These are phyloP conservation scores for Pestalotiopsis sp. DNA, from an alignment of 2,329 filamentous ascomycete genomes.

Conservation along the genomic window DNA sequence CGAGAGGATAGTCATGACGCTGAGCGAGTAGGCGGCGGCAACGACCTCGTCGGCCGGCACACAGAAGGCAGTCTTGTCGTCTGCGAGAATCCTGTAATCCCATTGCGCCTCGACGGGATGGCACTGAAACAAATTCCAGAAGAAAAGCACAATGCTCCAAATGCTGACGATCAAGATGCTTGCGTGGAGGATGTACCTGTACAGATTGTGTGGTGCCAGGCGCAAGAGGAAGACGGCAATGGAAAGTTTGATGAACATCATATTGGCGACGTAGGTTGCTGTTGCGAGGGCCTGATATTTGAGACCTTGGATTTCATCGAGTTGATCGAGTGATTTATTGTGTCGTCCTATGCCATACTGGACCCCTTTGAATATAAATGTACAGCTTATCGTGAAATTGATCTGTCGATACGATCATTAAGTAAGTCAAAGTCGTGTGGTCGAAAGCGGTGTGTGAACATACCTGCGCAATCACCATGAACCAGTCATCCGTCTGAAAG, in stretches of 20 bases:
- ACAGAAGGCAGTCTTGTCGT: conserved; percentile 39
- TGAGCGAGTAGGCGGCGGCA: conserved; percentile 53
- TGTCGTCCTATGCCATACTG: conserved; percentile 48
- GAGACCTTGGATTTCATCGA: conserved; percentile 45
- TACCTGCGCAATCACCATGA: conserved; percentile 54
- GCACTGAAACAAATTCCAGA: conserved; percentile 53
- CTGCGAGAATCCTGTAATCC: conserved; percentile 49
- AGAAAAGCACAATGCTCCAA: conserved; percentile 51
- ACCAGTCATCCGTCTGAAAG: conserved; percentile 55
- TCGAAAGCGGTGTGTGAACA: conserved; percentile 16
- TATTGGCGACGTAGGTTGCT: conserved; percentile 52
- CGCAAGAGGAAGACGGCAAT: conserved; percentile 56
- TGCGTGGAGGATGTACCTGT: conserved; percentile 49
- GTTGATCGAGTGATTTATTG: conserved; percentile 44
- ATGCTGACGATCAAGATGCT: conserved; percentile 49
- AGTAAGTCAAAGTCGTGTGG: conserved; percentile 11
- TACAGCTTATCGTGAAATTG: conserved; percentile 50
- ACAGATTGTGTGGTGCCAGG: conserved; percentile 47
- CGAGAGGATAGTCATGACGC: conserved; percentile 54
- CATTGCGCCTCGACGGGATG: conserved; percentile 53
- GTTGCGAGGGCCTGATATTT: conserved; percentile 58
- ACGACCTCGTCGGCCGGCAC: conserved; percentile 47
- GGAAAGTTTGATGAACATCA: conserved; percentile 61
- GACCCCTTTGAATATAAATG: conserved; percentile 48
- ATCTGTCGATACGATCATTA: conserved; percentile 29